A percentile compares a stretch with the other conserved stretches of the same genome.
Evolutionary conservation across 2,329 filamentous ascomycete genomes (phyloP).

Genomic region (Phyllosticta citrichinensis): DNA sequence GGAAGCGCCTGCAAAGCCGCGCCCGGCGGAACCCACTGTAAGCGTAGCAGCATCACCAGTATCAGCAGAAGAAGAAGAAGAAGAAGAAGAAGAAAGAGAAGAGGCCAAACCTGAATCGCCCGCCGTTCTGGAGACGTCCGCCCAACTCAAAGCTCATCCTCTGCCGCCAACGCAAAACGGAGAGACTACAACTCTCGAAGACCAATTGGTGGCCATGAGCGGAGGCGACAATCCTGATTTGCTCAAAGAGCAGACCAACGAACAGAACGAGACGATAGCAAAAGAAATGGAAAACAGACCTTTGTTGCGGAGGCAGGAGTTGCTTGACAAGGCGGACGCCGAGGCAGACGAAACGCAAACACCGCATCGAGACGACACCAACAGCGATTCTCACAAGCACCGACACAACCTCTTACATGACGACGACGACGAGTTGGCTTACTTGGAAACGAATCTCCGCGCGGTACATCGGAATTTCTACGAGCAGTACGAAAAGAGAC

Average conservation of each 20-base stretch:
- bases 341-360: constrained; percentile 44
- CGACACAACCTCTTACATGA: constrained; percentile 76
- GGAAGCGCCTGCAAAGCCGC: constrained; percentile 2
- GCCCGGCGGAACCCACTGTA: background rate
- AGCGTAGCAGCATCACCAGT: background rate
- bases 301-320: constrained; percentile 81
- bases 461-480: constrained; percentile 73
- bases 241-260: constrained; percentile 65
- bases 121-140: background rate
- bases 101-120: background rate
- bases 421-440: constrained; percentile 71
- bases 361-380: constrained; percentile 28
- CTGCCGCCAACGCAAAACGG: constrained; percentile 24
- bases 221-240: constrained; percentile 57
- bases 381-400: constrained; percentile 32
- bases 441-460: constrained; percentile 66
- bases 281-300: constrained; percentile 85
- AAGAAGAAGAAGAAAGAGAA: background rate
- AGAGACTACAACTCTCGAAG: constrained; percentile 54
- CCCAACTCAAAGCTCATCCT: constrained; percentile 5
- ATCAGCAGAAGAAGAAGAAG: no score
- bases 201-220: constrained; percentile 66
- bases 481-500: constrained; percentile 60
- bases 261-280: constrained; percentile 79
- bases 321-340: constrained; percentile 77